These are phyloP conservation scores for Mycena albidolilacea DNA, from an alignment of 768 basidiomycete genomes.

Conservation along the genomic window DNA sequence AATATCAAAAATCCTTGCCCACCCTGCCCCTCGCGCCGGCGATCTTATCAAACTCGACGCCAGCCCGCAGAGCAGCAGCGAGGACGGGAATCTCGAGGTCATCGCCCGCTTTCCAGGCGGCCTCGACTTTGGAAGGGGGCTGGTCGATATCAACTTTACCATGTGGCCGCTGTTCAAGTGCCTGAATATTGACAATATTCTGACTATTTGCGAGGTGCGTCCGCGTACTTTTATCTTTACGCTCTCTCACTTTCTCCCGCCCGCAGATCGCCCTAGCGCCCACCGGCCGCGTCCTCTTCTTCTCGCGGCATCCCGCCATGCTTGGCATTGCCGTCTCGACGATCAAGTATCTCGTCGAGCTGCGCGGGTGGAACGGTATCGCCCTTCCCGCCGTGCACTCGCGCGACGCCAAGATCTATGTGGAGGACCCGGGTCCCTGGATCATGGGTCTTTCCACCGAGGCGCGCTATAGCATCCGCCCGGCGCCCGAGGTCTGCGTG, in stretches of 20 bases:
- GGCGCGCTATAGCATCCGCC: conserved; percentile 82
- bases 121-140: conserved; percentile 90
- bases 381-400: conserved; percentile 87
- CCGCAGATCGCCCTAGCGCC: conserved; percentile 86
- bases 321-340: conserved; percentile 94
- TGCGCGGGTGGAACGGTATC: conserved; percentile 94
- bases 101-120: conserved; percentile 94
- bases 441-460: conserved; percentile 93
- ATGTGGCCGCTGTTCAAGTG: conserved; percentile 98
- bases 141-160: conserved; percentile 95
- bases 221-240: neutral
- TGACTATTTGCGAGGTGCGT: conserved; percentile 90
- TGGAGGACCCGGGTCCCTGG: conserved; percentile 98
- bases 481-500: conserved; percentile 87
- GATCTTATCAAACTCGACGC: conserved; percentile 91
- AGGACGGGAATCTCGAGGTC: conserved; percentile 77
- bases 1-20: conserved; percentile 89
- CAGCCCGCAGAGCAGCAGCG: conserved; percentile 71
- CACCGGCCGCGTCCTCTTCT: conserved; percentile 89
- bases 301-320: conserved; percentile 92
- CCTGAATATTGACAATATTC: conserved; percentile 92
- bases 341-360: conserved; percentile 91
- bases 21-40: conserved; percentile 89
- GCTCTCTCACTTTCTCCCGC: neutral
- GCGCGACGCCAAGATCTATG: conserved; percentile 92